Conservation (phyloP, 306 rosid genomes). For the Casuarina equisetifolia region DNA sequence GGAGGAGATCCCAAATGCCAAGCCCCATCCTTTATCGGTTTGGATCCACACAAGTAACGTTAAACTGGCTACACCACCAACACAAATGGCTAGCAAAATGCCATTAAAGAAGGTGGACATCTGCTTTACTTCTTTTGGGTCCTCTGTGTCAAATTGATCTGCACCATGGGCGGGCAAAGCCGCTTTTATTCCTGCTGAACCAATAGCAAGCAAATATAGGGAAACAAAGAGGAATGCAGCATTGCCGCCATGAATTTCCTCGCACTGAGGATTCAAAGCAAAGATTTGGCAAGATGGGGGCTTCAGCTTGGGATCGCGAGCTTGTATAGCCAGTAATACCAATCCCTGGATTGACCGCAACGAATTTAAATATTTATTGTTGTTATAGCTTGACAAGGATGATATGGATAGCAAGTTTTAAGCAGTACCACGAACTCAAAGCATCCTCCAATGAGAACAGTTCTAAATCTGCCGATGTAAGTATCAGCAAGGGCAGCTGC, state of each 20-base stretch:
- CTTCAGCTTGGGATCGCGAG: constrained; percentile 60
- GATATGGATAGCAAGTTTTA: not conserved
- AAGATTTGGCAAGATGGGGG: constrained; percentile 55
- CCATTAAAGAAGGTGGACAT: constrained; percentile 81
- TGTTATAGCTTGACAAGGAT: not conserved
- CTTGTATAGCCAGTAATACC: constrained; percentile 63
- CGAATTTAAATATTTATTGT: not conserved
- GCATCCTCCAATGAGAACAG: constrained; percentile 50
- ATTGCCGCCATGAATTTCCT: constrained; percentile 38
- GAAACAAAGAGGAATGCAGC: constrained; percentile 62
- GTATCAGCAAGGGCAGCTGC: constrained; percentile 78
- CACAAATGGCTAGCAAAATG: constrained; percentile 60
- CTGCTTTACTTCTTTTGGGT: constrained; percentile 61
- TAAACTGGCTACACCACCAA: constrained; percentile 69
- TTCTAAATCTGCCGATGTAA: constrained; percentile 63
- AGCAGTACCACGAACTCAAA: constrained; percentile 68
- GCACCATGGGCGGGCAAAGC: constrained; percentile 87
- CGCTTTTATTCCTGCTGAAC: constrained; percentile 76
- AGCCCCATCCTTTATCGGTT: constrained; percentile 81
- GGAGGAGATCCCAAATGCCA: constrained; percentile 71
- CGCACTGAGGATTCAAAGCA: constrained; percentile 37
- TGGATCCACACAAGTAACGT: constrained; percentile 79
- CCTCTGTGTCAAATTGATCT: constrained; percentile 77
- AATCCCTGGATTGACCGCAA: constrained; percentile 50
- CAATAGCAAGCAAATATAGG: constrained; percentile 61